Evolutionary conservation across 2,329 filamentous ascomycete species (phyloP).

Genomic region (Exutisphaerella laricina): DNA sequence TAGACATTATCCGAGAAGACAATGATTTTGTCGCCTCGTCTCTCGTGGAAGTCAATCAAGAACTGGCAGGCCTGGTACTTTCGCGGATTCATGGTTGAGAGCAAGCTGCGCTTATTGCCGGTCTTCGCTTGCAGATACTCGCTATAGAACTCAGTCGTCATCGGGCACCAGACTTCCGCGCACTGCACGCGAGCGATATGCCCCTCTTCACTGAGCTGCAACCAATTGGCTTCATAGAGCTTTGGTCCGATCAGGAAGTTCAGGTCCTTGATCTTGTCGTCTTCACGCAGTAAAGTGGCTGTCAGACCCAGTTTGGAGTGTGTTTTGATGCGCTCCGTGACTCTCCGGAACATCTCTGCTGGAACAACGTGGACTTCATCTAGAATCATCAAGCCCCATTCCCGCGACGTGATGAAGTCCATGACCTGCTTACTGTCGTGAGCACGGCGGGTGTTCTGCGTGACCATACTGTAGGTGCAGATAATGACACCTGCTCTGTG

Average conservation of each 20-base stretch:
- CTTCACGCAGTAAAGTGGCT: constrained; percentile 87
- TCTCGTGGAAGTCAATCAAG: constrained; percentile 96
- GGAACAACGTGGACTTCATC: constrained; percentile 98
- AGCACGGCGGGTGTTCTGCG: constrained; percentile 76
- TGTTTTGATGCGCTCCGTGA: constrained; percentile 86
- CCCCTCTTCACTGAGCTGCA: constrained; percentile 93
- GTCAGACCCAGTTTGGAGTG: constrained; percentile 94
- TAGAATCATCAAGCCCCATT: constrained; percentile 96
- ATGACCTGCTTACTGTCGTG: constrained; percentile 97
- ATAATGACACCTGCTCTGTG: constrained; percentile 94
- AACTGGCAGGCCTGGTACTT: constrained; percentile 98
- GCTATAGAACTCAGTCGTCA: constrained; percentile 97
- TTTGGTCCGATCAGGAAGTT: constrained; percentile 98
- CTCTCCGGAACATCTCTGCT: constrained; percentile 90
- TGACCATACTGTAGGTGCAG: constrained; percentile 99
- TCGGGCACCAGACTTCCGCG: constrained; percentile 98
- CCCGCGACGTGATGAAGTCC: constrained; percentile 79
- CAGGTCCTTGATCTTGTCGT: constrained; percentile 95
- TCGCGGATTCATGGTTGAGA: constrained; percentile 95
- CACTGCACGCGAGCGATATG: constrained; percentile 97
- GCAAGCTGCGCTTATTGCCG: constrained; percentile 59
- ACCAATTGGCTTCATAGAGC: constrained; percentile 98
- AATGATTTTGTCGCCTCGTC: constrained; percentile 92
- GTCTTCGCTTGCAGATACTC: constrained; percentile 71
- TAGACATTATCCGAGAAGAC: constrained; percentile 98